These are phyloP conservation scores for Cardamine chenopodiifolia DNA, from an alignment of 345 rosid species.

Conservation along the genomic window DNA sequence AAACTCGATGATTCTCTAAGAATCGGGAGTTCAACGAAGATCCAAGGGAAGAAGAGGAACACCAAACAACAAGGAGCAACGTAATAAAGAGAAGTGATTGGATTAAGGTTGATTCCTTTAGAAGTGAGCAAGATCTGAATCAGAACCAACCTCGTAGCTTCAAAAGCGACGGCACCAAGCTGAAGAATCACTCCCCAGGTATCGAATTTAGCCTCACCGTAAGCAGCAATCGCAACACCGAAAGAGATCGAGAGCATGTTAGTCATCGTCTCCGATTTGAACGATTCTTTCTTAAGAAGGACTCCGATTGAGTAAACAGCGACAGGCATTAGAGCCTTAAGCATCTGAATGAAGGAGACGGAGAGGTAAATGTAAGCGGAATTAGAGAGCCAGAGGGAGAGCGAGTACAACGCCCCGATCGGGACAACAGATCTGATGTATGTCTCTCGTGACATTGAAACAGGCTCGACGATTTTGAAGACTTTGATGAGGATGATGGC, in stretches of 20 bases:
- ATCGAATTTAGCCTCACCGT: slow-evolving; percentile 92
- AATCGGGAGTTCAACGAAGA: slow-evolving; percentile 78
- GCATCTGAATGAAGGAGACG: slow-evolving; percentile 96
- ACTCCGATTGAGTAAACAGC: slow-evolving; percentile 97
- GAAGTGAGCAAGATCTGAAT: slow-evolving; percentile 91
- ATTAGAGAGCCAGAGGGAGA: slow-evolving; percentile 92
- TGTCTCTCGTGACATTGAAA: slow-evolving; percentile 76
- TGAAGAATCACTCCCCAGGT: slow-evolving; percentile 86
- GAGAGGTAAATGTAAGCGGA: slow-evolving; percentile 98
- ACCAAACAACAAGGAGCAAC: slow-evolving; percentile 89
- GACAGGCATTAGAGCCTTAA: slow-evolving; percentile 94
- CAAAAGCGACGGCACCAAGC: slow-evolving; percentile 90
- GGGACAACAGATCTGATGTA: slow-evolving; percentile 88
- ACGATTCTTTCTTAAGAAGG: slow-evolving; percentile 60
- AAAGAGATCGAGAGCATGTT: slow-evolving; percentile 94
- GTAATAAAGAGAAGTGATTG: slow-evolving; percentile 79
- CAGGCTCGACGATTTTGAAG: slow-evolving; percentile 89
- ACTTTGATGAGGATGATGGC: slow-evolving; percentile 87
- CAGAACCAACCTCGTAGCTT: slow-evolving; percentile 87
- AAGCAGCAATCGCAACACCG: slow-evolving; percentile 89
- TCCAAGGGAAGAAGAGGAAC: slow-evolving; percentile 84
- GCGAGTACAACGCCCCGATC: slow-evolving; percentile 87
- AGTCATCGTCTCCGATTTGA: slow-evolving; percentile 73
- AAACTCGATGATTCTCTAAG: slow-evolving; percentile 78
- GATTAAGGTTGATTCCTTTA: slow-evolving; percentile 80